These are phyloP conservation scores for Rhinocladiella mackenziei DNA, from an alignment of 2,329 filamentous ascomycete species.

Conservation along the genomic window DNA sequence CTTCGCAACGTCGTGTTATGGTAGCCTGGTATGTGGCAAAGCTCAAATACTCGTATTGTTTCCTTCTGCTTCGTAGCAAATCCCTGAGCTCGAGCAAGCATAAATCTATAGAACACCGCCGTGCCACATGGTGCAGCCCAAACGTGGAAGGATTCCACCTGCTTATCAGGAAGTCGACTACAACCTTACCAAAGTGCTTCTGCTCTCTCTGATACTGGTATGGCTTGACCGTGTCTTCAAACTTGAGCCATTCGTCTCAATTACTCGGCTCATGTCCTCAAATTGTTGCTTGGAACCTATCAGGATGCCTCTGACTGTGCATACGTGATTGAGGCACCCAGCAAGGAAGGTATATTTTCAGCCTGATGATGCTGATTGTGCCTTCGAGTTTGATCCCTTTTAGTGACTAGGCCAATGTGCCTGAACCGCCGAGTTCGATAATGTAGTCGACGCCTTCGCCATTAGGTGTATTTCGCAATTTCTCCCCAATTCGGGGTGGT, in stretches of 20 bases:
- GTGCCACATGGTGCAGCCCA: too few species aligned
- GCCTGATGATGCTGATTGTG: slow-evolving; percentile 49
- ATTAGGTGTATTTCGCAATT: slow-evolving; percentile 49
- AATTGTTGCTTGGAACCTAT: slow-evolving; percentile 55
- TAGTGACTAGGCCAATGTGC: slow-evolving; percentile 54
- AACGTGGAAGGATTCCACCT: too few species aligned
- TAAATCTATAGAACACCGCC: too few species aligned
- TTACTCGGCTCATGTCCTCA: slow-evolving; percentile 56
- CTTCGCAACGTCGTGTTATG: too few species aligned
- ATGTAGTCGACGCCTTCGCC: slow-evolving; percentile 58
- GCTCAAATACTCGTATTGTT: too few species aligned
- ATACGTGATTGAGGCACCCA: slow-evolving; percentile 48
- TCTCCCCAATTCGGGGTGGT: slow-evolving; percentile 56
- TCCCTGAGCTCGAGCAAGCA: too few species aligned
- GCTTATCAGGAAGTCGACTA: slow-evolving; percentile 39
- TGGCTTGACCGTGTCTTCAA: slow-evolving; percentile 51
- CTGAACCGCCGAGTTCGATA: slow-evolving; percentile 61
- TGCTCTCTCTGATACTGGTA: slow-evolving; percentile 53
- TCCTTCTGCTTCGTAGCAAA: too few species aligned
- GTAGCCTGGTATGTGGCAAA: too few species aligned
- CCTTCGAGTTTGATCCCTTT: slow-evolving; percentile 48
- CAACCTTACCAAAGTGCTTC: slow-evolving; percentile 55
- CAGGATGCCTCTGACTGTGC: slow-evolving; percentile 54
- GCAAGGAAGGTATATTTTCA: slow-evolving; percentile 50
- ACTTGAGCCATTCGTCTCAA: slow-evolving; percentile 53